Evolutionary conservation across 2,329 filamentous ascomycete species (phyloP), one percentile per base, ranked within the genome.

Genomic region (Fusarium virguliforme): DNA sequence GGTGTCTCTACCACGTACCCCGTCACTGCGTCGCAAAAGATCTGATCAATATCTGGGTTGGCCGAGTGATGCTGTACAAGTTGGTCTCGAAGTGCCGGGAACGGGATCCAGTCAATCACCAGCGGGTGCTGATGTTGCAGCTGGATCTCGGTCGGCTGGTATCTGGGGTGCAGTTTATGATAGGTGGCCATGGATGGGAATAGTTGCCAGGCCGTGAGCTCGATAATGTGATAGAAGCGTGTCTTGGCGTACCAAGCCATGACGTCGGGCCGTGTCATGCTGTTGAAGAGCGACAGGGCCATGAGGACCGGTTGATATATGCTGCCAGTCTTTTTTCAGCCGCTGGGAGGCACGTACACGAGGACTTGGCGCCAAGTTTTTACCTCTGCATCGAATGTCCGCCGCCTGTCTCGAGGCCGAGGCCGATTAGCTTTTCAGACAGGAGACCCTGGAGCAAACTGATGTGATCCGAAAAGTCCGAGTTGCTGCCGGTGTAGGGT

Each of bases 221-320:
- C 78, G 37, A 79, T 75, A 37, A 80, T 79, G 62, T 79, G 77
- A 51, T 66, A 79, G 65, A 79, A 79, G 6, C 78, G 72, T 2
- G 78, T 81, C 28, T 79, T 86, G 9, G 83, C 87, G 6, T 81
- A 81, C 77, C 77, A 79, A 1, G 76, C 74, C 71, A 81, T 81
- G 34, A 79, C 78, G 41, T 79, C 79, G 4, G 79, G 79, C 0
- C 79, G 69, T 0, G 78, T 79, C 55, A 80, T 74, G 67, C 78
- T 79, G 61, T 80, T 80, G 64, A 80, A 80, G 67, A 80, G 75
- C 22, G 79, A 74, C 1, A 80, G 60, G 1, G 79, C 76, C 72
- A 77, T 79, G 4, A 74, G 60, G 0, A 80, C 76, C 0, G 76
- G 71, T 40, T 79, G 77, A 6, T 79, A 80, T 2, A 76, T 64